Percentiles rank a stretch among this genome's conserved stretches.
Conservation (phyloP, 306 rosid genomes). For the Alnus rubra region DNA sequence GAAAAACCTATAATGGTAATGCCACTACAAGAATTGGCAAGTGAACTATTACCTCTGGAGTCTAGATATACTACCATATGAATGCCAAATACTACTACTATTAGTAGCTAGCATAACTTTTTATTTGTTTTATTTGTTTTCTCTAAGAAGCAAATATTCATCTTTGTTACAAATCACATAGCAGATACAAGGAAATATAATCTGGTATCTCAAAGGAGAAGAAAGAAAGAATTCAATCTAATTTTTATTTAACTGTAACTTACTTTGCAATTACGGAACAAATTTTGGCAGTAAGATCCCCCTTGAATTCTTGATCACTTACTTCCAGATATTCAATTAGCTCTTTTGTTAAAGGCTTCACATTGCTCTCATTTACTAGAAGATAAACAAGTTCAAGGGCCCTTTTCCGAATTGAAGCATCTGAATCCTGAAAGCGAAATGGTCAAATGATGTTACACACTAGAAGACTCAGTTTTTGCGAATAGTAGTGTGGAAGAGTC, state of each 20-base stretch:
- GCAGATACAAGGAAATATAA: neutral
- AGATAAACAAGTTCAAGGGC: slow-evolving; percentile 96
- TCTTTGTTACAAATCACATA: neutral
- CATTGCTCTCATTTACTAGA: slow-evolving; percentile 85
- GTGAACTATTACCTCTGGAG: neutral
- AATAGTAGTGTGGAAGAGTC: slow-evolving; percentile 10
- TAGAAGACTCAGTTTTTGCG: neutral
- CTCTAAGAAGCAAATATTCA: neutral
- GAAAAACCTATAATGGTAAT: neutral
- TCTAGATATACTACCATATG: neutral
- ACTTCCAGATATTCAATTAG: slow-evolving; percentile 85
- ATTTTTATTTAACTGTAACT: slow-evolving; percentile 32
- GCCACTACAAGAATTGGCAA: neutral
- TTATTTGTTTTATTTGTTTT: neutral
- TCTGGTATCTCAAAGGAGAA: slow-evolving; percentile 3
- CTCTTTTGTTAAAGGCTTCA: slow-evolving; percentile 86
- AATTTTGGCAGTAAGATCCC: slow-evolving; percentile 88
- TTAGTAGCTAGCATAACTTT: neutral
- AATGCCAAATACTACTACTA: neutral
- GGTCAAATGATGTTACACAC: slow-evolving; percentile 19
- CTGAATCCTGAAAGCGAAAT: slow-evolving; percentile 73
- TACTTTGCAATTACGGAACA: slow-evolving; percentile 92
- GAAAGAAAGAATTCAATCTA: neutral
- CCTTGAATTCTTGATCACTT: slow-evolving; percentile 87
- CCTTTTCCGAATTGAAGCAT: slow-evolving; percentile 93